Percentiles rank a stretch among this genome's conserved stretches.
These are phyloP conservation scores for Aspergillus sp. DNA, from an alignment of 2,329 filamentous ascomycete species.

Conservation along the genomic window DNA sequence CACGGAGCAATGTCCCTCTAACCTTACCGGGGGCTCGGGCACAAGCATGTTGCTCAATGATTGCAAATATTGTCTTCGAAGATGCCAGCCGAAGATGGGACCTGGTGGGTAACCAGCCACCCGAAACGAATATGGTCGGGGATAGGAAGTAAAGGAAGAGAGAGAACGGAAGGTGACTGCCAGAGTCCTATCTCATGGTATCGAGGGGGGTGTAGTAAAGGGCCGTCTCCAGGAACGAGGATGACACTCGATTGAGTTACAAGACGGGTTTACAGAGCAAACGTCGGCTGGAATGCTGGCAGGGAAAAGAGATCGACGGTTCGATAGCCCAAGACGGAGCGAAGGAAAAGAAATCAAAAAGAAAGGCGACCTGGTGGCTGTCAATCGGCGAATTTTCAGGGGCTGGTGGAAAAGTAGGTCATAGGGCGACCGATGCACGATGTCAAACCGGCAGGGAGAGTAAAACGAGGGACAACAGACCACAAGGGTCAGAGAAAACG, in stretches of 20 bases:
- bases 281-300: not conserved
- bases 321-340: slow-evolving; percentile 5
- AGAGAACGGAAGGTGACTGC: slow-evolving; percentile 29
- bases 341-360: slow-evolving; percentile 12
- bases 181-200: slow-evolving; percentile 39
- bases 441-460: slow-evolving; percentile 24
- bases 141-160: slow-evolving; percentile 23
- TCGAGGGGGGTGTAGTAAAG: slow-evolving; percentile 9
- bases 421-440: slow-evolving; percentile 17
- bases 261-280: slow-evolving; percentile 8
- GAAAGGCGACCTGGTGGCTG: slow-evolving; percentile 18
- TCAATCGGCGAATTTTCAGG: slow-evolving; percentile 18
- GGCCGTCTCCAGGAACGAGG: slow-evolving; percentile 8
- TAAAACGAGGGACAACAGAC: slow-evolving; percentile 12
- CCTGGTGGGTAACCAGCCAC: slow-evolving; percentile 27
- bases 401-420: slow-evolving; percentile 11
- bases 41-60: slow-evolving; percentile 60
- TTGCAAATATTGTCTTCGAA: slow-evolving; percentile 20
- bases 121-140: slow-evolving; percentile 13
- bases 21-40: slow-evolving; percentile 66
- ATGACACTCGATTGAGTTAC: slow-evolving; percentile 5
- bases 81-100: slow-evolving; percentile 31
- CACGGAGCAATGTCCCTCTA: slow-evolving; percentile 78
- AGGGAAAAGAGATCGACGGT: slow-evolving; percentile 2
- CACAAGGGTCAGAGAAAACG: slow-evolving; percentile 3